Evolutionary conservation across 345 rosid genomes (phyloP), one percentile per base, ranked within the genome.

Genomic region (Eucalyptus pauciflora): DNA sequence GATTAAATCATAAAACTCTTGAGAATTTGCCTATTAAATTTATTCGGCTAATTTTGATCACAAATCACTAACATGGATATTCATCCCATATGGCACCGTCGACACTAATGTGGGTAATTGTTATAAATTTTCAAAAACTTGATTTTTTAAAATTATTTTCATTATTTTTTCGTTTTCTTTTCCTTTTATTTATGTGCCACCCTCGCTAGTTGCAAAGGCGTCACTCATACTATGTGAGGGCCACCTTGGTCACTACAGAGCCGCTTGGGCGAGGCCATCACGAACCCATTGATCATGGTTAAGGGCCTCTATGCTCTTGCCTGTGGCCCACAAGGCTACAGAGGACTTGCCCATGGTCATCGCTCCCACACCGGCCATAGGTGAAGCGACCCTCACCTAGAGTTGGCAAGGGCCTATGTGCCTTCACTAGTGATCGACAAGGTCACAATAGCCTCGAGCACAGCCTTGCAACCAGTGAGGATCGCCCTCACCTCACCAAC

Each of bases 321-420:
- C 0, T 56, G 0, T 0, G 2, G 0, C 13, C 27, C 5, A 56
- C 1, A 0, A 0, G 60, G 27, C 27, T 0, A 22, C 0, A 52
- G 0, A 52, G 56, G 9, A 52, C 56, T 52, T 52, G 0, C 9
- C 22, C 56, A 51, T 51, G 22, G 56, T 9, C 22, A 51, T 51
- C 0, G 0, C 1, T 0, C 22, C 56, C 22, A 52, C 2, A 0
- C 8, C 0, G 0, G 4, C 0, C 4, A 52, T 1, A 51, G 0
- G 56, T 0, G 22, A 51, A 51, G 1, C 2, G 2, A 51, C 22
- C 24, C 56, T 17, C 56, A 7, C 56, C 24, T 0, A 52, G 0
- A 52, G 2, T 52, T 3, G 24, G 56, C 22, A 52, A 52, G 56
- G 9, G 56, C 56, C 4, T 17, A 0, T 0, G 0, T 52, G 56